These are phyloP conservation scores for Smittium culicis DNA, from an alignment of 371 early-diverging fungal genomes.

Conservation along the genomic window DNA sequence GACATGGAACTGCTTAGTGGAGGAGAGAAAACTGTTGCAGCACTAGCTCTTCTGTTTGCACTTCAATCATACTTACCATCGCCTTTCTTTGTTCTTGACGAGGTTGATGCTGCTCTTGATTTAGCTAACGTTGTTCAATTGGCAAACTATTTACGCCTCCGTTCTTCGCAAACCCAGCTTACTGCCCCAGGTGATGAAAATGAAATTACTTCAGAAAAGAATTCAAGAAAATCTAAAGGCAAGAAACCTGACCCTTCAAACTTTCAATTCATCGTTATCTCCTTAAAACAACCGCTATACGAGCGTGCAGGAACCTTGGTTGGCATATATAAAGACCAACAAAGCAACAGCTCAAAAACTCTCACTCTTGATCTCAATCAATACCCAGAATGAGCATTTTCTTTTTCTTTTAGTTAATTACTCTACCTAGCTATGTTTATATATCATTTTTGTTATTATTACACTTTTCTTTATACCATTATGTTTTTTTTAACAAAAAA, in stretches of 20 bases:
- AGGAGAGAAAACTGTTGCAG: slow-evolving; percentile 98
- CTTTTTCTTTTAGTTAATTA: too few species aligned
- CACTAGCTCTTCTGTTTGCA: slow-evolving; percentile 93
- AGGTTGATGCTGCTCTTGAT: slow-evolving; percentile 99
- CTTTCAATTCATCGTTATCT: slow-evolving; percentile 97
- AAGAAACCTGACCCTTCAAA: slow-evolving; percentile 13
- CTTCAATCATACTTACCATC: slow-evolving; percentile 90
- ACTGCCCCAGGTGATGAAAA: not conserved
- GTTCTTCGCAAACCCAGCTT: slow-evolving; percentile 17
- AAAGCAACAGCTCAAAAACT: slow-evolving; percentile 61
- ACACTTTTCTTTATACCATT: too few species aligned
- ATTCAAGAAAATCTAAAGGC: slow-evolving; percentile 12
- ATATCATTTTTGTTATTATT: too few species aligned
- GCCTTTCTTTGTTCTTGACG: slow-evolving; percentile 99
- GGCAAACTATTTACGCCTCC: slow-evolving; percentile 69
- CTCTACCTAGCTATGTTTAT: too few species aligned
- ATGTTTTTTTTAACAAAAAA: too few species aligned
- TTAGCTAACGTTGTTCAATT: slow-evolving; percentile 91
- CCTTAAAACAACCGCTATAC: slow-evolving; percentile 89
- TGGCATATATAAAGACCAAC: slow-evolving; percentile 92
- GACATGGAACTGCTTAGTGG: slow-evolving; percentile 98
- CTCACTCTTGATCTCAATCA: slow-evolving; percentile 51
- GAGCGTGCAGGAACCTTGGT: slow-evolving; percentile 90
- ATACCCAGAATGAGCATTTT: slow-evolving; percentile 15
- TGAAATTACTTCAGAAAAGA: not conserved